Evolutionary conservation across 441 rosid genomes (phyloP), one percentile per base, ranked within the genome.

Genomic region (Syzygium syzygioides): DNA sequence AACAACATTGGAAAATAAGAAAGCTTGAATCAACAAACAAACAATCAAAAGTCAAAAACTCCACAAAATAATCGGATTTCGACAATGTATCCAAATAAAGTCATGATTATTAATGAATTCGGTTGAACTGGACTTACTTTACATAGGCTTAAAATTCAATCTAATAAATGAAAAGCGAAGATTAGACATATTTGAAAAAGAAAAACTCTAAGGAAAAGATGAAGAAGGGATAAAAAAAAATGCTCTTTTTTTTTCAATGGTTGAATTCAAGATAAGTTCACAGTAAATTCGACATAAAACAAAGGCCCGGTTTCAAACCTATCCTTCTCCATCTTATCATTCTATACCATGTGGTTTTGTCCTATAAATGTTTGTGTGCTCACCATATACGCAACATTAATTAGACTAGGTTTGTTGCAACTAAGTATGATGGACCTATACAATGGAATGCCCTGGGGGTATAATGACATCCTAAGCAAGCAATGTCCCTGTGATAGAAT

Each of bases 21-120:
- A 64, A 30, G 23, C 23, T 64, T 30, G 23, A 64, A 30, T 15
- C 20, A 64, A n/a, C 76, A 30, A 64, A 18, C 37, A 8, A 64
- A 30, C 37, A 64, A 15, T 30, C 76, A 30, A 64, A 64, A 64
- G 76, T 64, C 4, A 30, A 1, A 45, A 64, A 64, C 23, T 9
- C 6, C 12, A 62, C 37, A 15, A 64, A 64, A 30, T n/a, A 32
- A 64, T 0, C 15, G 0, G 2, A n/a, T 0, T 55, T 64, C 20
- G 8, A 7, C 37, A 7, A 64, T 64, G 9, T 15, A 64, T 4
- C 37, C 4, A 30, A 64, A 30, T 64, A 64, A 64, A 30, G 71
- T 30, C 71, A 30, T 3, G 2, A 19, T 0, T 15, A 37, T 64
- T 9, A 30, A 0, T 14, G 3, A 64, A 15, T 30, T 4, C 0